These are phyloP conservation scores for Kodamaea jinghongensis DNA, from an alignment of 805 yeast genomes.

Conservation along the genomic window DNA sequence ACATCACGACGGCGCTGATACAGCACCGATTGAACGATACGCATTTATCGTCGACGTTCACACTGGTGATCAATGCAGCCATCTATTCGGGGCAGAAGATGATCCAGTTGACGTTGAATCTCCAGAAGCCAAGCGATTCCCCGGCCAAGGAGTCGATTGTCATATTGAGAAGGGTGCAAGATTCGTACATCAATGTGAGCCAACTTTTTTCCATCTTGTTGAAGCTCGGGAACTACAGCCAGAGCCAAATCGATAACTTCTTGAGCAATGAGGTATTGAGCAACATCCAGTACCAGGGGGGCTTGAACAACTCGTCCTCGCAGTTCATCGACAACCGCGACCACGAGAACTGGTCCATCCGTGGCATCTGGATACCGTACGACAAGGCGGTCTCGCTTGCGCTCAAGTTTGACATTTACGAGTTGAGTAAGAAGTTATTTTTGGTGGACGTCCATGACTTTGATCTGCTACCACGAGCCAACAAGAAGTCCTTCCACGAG, in stretches of 20 bases:
- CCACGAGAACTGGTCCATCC: constrained; percentile 25
- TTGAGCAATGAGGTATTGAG: constrained; percentile 32
- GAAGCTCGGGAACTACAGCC: constrained; percentile 25
- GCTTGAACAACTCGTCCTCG: constrained; percentile 10
- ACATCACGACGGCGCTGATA: constrained; percentile 40
- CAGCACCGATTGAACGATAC: constrained; percentile 34
- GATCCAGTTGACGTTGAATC: constrained; percentile 30
- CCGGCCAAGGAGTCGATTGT: constrained; percentile 13
- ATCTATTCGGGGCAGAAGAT: constrained; percentile 36
- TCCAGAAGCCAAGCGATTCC: constrained; percentile 6
- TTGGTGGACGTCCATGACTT: constrained; percentile 45
- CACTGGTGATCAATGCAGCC: constrained; percentile 23
- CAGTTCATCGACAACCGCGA: constrained; percentile 24
- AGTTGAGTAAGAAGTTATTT: constrained; percentile 33
- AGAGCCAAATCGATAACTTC: constrained; percentile 27
- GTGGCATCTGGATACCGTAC: constrained; percentile 44
- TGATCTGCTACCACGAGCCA: constrained; percentile 32
- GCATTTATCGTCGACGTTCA: constrained; percentile 26
- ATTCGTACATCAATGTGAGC: constrained; percentile 38
- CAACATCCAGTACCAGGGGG: constrained; percentile 29
- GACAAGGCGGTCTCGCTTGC: constrained; percentile 42
- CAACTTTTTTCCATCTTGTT: constrained; percentile 36
- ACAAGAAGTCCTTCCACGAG: constrained; percentile 20
- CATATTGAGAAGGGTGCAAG: constrained; percentile 41
- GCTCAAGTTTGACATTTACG: constrained; percentile 38